Percentiles rank a stretch among this genome's conserved stretches.
Conservation (phyloP, 73 alveolate genomes). For the Symbiodinium pilosum region DNA sequence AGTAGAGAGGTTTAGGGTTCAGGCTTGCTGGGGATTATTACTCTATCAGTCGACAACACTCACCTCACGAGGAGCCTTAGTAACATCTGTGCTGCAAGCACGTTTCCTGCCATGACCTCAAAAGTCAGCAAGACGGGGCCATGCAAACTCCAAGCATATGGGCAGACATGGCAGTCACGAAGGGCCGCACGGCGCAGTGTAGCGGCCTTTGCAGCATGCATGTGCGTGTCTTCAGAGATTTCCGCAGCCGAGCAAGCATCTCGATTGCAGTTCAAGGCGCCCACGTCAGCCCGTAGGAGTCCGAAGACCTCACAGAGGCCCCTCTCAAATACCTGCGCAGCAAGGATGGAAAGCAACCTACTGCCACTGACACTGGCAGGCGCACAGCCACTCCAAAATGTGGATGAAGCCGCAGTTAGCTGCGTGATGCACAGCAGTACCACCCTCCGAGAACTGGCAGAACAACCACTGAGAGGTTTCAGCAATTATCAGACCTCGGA, state of each 20-base stretch:
- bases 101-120: slow-evolving; percentile 4
- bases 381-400: slow-evolving; percentile 87
- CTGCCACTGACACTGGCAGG: background rate
- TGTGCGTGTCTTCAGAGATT: too few relatives aligned
- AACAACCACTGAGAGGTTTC: too few relatives aligned
- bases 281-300: slow-evolving; percentile 53
- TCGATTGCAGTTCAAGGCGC: background rate
- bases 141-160: too few relatives aligned
- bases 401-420: slow-evolving; percentile 67
- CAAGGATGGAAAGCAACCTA: background rate
- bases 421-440: slow-evolving; percentile 74
- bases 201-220: slow-evolving; percentile 70
- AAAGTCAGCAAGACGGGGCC: too few relatives aligned
- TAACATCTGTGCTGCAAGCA: background rate
- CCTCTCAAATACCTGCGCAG: slow-evolving; percentile 45
- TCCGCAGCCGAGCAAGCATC: background rate
- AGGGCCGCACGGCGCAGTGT: slow-evolving; percentile 32
- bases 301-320: slow-evolving; percentile 24
- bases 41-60: background rate
- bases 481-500: slow-evolving; percentile 7
- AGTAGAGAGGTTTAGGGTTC: too few relatives aligned
- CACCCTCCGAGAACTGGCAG: slow-evolving; percentile 26
- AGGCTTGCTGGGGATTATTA: too few relatives aligned
- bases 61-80: background rate
- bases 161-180: slow-evolving; percentile 21